Conservation (phyloP, 768 basidiomycete genomes). For the Tricholoma sp. region DNA sequence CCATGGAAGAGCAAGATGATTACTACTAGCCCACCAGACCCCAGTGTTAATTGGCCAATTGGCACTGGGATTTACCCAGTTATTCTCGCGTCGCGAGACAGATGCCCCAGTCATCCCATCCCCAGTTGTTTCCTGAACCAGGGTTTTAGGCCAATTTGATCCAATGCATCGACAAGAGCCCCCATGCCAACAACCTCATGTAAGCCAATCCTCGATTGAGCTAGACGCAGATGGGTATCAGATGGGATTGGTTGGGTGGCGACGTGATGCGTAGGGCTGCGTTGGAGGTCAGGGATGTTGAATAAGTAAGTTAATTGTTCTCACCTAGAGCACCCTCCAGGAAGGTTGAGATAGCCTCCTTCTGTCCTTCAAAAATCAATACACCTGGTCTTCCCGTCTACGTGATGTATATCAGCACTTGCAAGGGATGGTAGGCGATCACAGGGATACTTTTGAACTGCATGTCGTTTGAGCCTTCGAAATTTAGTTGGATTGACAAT, state of each 20-base stretch:
- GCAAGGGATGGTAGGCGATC: not conserved
- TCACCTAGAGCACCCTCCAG: conserved; percentile 33
- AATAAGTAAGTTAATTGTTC: not conserved
- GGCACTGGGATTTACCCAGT: too few species aligned
- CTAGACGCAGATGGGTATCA: conserved; percentile 14
- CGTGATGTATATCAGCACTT: not conserved
- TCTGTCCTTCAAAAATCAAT: conserved; percentile 35
- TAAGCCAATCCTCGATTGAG: conserved; percentile 26
- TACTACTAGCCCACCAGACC: too few species aligned
- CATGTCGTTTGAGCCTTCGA: conserved; percentile 34
- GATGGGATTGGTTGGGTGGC: conserved; percentile 28
- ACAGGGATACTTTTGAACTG: too few species aligned
- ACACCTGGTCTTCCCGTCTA: conserved; percentile 40
- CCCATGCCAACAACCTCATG: conserved; percentile 33
- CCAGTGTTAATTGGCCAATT: too few species aligned
- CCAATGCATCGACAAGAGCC: conserved; percentile 25
- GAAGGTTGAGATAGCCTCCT: conserved; percentile 30
- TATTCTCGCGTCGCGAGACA: not conserved
- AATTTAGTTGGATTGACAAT: conserved; percentile 37
- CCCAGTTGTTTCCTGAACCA: conserved; percentile 35
- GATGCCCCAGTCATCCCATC: conserved; percentile 22
- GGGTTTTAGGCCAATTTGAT: conserved; percentile 27
- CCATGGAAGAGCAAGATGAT: too few species aligned
- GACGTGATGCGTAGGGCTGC: conserved; percentile 36
- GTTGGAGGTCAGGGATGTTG: not conserved